Evolutionary conservation across 164 flowering plant genomes (phyloP), one percentile per base, ranked within the genome.

Genomic region (Vitis rotundifolia): DNA sequence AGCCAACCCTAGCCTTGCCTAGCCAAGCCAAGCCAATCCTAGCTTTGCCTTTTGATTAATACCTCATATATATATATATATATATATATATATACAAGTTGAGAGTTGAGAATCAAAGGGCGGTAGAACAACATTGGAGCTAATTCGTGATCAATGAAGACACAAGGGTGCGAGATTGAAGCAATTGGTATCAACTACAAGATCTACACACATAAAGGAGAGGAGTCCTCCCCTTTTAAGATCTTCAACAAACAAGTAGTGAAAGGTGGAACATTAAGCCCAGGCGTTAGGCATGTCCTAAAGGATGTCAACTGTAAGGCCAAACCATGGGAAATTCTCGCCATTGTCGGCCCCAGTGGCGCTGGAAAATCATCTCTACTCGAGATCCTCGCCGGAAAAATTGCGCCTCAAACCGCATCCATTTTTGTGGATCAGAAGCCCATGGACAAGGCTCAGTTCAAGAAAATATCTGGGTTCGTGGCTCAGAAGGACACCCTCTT

Each of bases 281-380:
- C 72, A 37, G 66, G 74, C 8, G 60, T 51, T 60, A 71, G 84
- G 59, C 86, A 76, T 0, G 89, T 93, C 6, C 78, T 93, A 1
- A 85, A 83, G 63, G 80, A 82, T 22, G 93, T 94, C 15, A 82
- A 58, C 66, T 89, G 88, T 71, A 63, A 68, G 1, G 98, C 97
- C 1, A 91, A 85, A 62, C 93, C 98, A 63, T 89, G 94, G 93
- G 97, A 94, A 61, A 81, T 94, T 26, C 87, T 88, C 1, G 97
- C 98, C 71, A 88, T 94, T 37, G 93, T 94, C 5, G 97, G 98
- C 16, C 98, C 98, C 5, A 94, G 98, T 58, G 97, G 98, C 9
- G 97, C 98, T 22, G 97, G 98, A 49, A 94, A 94, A 44, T 94
- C 98, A 2, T 84, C 92, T 1, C 79, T 94, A 15, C 82, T 94